Conservation (phyloP, 2,329 filamentous ascomycete genomes). For the Phaeosphaeria sp. region DNA sequence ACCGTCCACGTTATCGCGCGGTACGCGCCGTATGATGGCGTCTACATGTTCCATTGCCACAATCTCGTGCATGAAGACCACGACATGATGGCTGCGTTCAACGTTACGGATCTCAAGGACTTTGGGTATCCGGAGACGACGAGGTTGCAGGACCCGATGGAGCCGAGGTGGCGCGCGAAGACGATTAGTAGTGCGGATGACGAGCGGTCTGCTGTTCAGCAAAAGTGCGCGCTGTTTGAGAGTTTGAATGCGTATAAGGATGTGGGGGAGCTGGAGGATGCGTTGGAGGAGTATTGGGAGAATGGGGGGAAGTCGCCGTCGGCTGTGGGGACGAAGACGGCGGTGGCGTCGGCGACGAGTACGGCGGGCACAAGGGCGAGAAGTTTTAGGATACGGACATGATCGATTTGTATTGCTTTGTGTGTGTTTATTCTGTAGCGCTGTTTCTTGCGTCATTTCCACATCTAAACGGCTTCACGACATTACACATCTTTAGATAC, state of each 20-base stretch:
- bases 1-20: constrained; percentile 35
- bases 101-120: constrained; percentile 47
- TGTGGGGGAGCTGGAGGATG: not conserved
- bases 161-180: constrained; percentile 8
- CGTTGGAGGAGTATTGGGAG: not conserved
- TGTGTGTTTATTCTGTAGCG: too few species aligned
- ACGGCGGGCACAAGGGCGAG: too few species aligned
- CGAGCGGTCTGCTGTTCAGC: not conserved
- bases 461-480: too few species aligned
- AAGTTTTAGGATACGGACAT: too few species aligned
- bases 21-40: constrained; percentile 53
- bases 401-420: too few species aligned
- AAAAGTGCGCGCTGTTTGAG: not conserved
- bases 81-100: constrained; percentile 54
- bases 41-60: constrained; percentile 58
- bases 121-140: constrained; percentile 44
- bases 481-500: too few species aligned
- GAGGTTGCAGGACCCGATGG: constrained; percentile 41
- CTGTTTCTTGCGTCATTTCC: too few species aligned
- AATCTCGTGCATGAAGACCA: constrained; percentile 55
- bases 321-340: not conserved
- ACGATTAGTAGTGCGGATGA: not conserved
- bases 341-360: not conserved
- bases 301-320: not conserved
- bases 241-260: not conserved